phyloP scores from a whole-genome alignment of 495 filamentous ascomycete species.

The Echria macrotheca region DNA sequence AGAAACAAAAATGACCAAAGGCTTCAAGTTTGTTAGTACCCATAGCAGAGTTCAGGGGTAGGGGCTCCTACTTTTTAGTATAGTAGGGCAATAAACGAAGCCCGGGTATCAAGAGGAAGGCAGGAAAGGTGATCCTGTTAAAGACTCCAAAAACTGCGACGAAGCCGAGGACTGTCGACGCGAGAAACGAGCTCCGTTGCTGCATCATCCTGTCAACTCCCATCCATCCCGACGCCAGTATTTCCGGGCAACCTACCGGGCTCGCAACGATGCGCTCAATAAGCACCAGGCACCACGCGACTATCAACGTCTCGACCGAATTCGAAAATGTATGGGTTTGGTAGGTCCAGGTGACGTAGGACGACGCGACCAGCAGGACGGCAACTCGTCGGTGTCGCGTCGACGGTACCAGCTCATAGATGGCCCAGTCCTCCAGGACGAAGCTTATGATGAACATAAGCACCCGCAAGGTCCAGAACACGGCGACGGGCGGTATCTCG shows the following conservation, averaged over 20 bases:
- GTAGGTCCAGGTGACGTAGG: conserved; percentile 97
- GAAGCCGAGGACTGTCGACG: conserved; percentile 70
- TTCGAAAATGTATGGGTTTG: conserved; percentile 99
- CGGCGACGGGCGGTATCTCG: conserved; percentile 61
- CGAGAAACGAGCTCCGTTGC: conserved; percentile 68
- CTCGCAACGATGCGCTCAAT: conserved; percentile 75
- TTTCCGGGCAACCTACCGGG: conserved; percentile 62
- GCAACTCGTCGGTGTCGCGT: conserved; percentile 66
- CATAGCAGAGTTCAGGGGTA: conserved; percentile 5
- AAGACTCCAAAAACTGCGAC: conserved; percentile 81
- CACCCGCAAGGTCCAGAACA: conserved; percentile 81
- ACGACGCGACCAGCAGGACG: conserved; percentile 79
- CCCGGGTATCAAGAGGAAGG: conserved; percentile 76
- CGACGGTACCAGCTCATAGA: conserved; percentile 80
- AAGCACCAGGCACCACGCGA: conserved; percentile 86
- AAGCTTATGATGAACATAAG: conserved; percentile 93
- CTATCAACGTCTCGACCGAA: conserved; percentile 85
- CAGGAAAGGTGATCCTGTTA: conserved; percentile 95
- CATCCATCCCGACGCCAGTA: too few relatives aligned
- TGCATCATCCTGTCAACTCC: conserved; percentile 28
- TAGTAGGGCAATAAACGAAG: conserved; percentile 82
- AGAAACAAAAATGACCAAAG: conserved; percentile 63
- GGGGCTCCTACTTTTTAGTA: conserved; percentile 57
- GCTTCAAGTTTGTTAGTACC: conserved; percentile 41
- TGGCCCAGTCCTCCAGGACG: conserved; percentile 94